Base-by-base conservation (phyloP, 257 asterid species). In the Ajuga chamaepitys region DNA sequence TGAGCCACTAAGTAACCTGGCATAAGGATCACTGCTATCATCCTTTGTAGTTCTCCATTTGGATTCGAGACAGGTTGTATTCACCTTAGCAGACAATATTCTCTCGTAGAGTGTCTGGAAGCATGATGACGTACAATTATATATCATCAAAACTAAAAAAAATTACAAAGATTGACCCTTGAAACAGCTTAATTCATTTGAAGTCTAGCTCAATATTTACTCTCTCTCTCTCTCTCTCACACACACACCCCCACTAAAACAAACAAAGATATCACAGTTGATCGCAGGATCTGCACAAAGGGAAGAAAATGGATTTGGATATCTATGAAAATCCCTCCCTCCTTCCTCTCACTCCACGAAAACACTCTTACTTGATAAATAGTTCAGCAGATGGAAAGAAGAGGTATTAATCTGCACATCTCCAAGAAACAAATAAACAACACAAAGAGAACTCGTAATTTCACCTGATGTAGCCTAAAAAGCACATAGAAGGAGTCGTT, bases 381-480 rank as follows among this genome's bases (percentile, higher is more conserved):
- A 41, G n/a, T 47, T 37, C 2, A 1, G 47, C 25, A 25, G 9
- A 42, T 24, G 46, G 34, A 26, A 12, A 56, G 22, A 8, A 28
- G 32, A 12, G 14, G 64, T 17, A 5, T 18, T 47, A 16, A 44
- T 44, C 37, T 12, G 46, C 13, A 40, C 3, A 10, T 40, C 1
- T 40, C 3, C n/a, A 55, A 51, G 14, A 17, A 41, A 3, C 54
- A 26, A 45, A 48, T 16, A 26, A 40, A 26, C 4, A 17, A 16
- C 21, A 32, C 12, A 26, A 6, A 59, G 45, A 16, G 11, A 32
- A 22, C 57, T 35, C 14, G 54, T 18, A 48, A 70, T 20, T 76
- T 81, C 72, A 91, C 96, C 81, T 91, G 98, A 74, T 88, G 98
- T 73, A 91, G 82, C 79, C 96, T 83, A 62, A 86, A 80, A 62